phyloP scores from a whole-genome alignment of 164 flowering plant species.

The Protea cynaroides region DNA sequence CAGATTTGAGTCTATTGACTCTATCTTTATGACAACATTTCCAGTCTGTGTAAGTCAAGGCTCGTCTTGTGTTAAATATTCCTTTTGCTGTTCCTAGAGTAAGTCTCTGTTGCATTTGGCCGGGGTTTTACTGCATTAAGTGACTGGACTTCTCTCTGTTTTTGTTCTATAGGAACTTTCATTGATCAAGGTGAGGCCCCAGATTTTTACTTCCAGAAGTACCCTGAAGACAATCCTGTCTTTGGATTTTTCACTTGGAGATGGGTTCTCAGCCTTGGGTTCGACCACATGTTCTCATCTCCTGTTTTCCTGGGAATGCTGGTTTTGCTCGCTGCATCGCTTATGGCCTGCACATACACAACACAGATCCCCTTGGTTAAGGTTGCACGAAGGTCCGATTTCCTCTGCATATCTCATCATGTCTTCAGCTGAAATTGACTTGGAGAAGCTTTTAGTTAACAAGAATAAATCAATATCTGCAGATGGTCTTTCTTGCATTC shows the following conservation, averaged over 20 bases:
- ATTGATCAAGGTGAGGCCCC: constrained; percentile 96
- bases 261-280: constrained; percentile 79
- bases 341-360: constrained; percentile 98
- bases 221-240: constrained; percentile 79
- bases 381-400: constrained; percentile 84
- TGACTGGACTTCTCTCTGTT: background rate
- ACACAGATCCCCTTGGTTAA: constrained; percentile 91
- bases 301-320: constrained; percentile 81
- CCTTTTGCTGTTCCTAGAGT: background rate
- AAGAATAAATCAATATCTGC: constrained; percentile 24
- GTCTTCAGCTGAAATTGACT: constrained; percentile 11
- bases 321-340: constrained; percentile 72
- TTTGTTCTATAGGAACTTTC: constrained; percentile 52
- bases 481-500: constrained; percentile 81
- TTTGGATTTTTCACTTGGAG: constrained; percentile 89
- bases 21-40: background rate
- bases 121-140: background rate
- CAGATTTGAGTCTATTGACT: too few relatives aligned
- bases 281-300: constrained; percentile 92
- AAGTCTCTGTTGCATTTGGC: background rate
- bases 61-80: background rate
- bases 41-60: background rate
- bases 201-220: constrained; percentile 70
- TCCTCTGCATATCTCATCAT: constrained; percentile 12
- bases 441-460: constrained; percentile 18